These are phyloP conservation scores for Pestalotiopsis sp. DNA, from an alignment of 2,329 filamentous ascomycete genomes.

Conservation along the genomic window DNA sequence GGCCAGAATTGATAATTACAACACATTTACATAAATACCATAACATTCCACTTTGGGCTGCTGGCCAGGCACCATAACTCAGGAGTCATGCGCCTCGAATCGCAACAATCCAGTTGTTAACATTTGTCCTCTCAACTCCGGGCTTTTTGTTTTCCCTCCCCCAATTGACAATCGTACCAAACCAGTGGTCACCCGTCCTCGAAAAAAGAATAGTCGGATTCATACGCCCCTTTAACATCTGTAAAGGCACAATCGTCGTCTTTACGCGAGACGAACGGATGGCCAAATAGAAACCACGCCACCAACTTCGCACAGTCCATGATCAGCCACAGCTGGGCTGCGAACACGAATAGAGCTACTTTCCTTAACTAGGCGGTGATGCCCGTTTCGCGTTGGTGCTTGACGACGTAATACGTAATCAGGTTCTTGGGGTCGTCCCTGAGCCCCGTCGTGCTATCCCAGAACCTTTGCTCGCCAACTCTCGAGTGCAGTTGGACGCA, in stretches of 20 bases:
- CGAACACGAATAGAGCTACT: constrained; percentile 7
- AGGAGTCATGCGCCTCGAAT: not conserved
- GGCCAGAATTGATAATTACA: not conserved
- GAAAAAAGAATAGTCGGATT: not conserved
- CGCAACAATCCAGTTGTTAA: constrained; percentile 8
- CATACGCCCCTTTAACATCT: not conserved
- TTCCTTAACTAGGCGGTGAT: constrained; percentile 15
- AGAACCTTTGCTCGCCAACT: constrained; percentile 66
- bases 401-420: constrained; percentile 81
- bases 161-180: not conserved
- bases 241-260: not conserved
- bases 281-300: not conserved
- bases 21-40: not conserved
- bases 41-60: not conserved
- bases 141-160: not conserved
- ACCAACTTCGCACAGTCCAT: not conserved
- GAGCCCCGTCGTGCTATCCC: constrained; percentile 65
- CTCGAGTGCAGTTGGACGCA: constrained; percentile 71
- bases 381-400: constrained; percentile 60
- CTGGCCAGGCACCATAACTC: not conserved
- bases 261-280: not conserved
- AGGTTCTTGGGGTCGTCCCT: constrained; percentile 76
- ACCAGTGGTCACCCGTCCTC: not conserved
- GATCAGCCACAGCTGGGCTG: not conserved
- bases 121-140: constrained; percentile 2